Base-by-base conservation (phyloP, 495 filamentous ascomycete genomes). In the Penicillium silybi region DNA sequence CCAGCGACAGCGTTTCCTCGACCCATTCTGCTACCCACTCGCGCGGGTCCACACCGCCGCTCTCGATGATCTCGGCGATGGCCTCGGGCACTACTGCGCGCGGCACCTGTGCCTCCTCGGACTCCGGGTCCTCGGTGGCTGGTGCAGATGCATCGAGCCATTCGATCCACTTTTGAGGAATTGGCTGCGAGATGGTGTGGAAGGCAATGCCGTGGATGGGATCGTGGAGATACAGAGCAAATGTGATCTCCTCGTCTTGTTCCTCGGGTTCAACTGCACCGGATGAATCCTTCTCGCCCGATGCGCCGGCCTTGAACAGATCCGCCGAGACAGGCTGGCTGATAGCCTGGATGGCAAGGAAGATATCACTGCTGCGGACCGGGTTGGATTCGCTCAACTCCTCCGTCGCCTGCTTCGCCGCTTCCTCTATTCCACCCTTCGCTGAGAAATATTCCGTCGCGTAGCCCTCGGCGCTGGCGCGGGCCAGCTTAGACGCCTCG, bases 1-100 rank as follows among this genome's bases (percentile, higher is more conserved):
- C 81, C 46, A 97, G 68, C 37, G 77, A 81, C n/a, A 98, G 78
- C 0, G 85, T 72, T 68, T 97, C 95, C 71, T 97, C 91, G 6
- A 98, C 80, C 93, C 93, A 98, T 67, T 97, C 95, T 0, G 92
- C 85, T 32, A 95, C 88, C 93, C 93, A 98, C 68, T 97, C 93
- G 37, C 93, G 78, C 0, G 93, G 93, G 66, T 98, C 93, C 2
- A 97, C 87, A 29, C 92, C 93, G 16, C 95, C 95, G 43, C 73
- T 79, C 61, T 92, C 84, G 49, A 97, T 81, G 54, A 97, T 95
- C 66, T 93, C 87, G 1, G 79, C 78, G 56, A 98, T 97, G 64
- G 89, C 88, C 19, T 87, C 85, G 2, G 92, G 93, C 8, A 93
- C 72, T 18, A 69, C 64, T 41, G 67, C 72, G 26, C 58, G 69